Conservation (phyloP, 2,329 filamentous ascomycete species). For the Ophiosphaerella herpotricha region DNA sequence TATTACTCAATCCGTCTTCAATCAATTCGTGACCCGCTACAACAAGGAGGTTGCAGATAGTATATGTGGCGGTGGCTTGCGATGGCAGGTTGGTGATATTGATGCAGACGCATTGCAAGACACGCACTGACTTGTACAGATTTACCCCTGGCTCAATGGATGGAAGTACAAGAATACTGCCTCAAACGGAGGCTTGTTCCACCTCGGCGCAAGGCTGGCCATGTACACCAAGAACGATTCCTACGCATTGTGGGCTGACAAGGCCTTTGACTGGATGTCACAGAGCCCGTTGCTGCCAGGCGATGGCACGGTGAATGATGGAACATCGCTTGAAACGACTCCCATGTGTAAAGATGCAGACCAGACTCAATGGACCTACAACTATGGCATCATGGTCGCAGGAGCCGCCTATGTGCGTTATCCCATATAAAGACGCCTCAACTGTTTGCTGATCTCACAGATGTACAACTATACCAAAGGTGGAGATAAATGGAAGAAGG, state of each 20-base stretch:
- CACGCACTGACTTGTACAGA: constrained; percentile 16
- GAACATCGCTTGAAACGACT: constrained; percentile 20
- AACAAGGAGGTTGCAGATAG: constrained; percentile 27
- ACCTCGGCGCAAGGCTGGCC: constrained; percentile 44
- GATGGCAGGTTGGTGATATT: constrained; percentile 27
- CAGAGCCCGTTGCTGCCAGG: constrained; percentile 28
- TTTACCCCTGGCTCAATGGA: constrained; percentile 41
- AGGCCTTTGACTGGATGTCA: constrained; percentile 43
- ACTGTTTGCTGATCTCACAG: constrained; percentile 20
- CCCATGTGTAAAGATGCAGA: constrained; percentile 36
- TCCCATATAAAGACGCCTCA: too few relatives aligned
- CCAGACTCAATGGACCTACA: constrained; percentile 43
- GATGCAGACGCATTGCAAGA: too few relatives aligned
- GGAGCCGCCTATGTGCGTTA: constrained; percentile 38
- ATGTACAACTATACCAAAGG: constrained; percentile 50
- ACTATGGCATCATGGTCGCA: constrained; percentile 44
- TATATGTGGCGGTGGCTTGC: constrained; percentile 41
- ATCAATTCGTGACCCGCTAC: constrained; percentile 43
- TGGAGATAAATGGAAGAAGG: constrained; percentile 33
- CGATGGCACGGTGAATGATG: constrained; percentile 37
- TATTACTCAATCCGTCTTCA: constrained; percentile 49
- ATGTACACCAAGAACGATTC: constrained; percentile 45
- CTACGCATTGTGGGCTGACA: constrained; percentile 43
- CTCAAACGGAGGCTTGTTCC: constrained; percentile 46
- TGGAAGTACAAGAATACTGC: constrained; percentile 48